These are phyloP conservation scores for Triglochin maritima DNA, from an alignment of 106 monocot genomes.

Conservation along the genomic window DNA sequence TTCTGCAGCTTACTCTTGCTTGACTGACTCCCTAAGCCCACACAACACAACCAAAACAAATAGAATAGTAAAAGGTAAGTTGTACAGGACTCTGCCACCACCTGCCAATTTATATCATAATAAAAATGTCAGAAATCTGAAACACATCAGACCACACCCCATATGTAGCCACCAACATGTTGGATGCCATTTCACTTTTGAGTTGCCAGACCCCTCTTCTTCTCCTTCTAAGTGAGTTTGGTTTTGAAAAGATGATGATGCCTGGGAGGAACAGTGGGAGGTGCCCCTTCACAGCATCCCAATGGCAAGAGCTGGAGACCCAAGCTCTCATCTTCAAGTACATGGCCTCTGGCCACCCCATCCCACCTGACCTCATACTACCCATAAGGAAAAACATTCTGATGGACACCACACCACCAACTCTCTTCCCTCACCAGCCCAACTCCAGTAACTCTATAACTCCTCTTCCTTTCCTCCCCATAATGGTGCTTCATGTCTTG, in stretches of 20 bases:
- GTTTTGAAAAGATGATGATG: not conserved
- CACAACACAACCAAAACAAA: not conserved
- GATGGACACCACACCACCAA: not conserved
- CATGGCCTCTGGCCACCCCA: slow-evolving; percentile 1
- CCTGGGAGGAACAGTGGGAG: not conserved
- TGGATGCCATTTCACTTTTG: not conserved
- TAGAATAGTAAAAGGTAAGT: not conserved
- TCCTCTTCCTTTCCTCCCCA: not conserved
- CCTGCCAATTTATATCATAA: too few species aligned
- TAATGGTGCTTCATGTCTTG: not conserved
- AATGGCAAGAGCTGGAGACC: slow-evolving; percentile 11
- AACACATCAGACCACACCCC: too few species aligned
- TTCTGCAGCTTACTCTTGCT: not conserved
- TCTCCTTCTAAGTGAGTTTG: not conserved
- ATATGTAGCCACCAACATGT: not conserved
- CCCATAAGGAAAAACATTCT: slow-evolving; percentile 1
- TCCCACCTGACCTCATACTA: slow-evolving; percentile 6
- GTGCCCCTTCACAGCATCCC: slow-evolving; percentile 9
- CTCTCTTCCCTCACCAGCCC: slow-evolving; percentile 1
- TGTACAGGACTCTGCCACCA: not conserved
- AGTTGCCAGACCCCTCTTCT: not conserved
- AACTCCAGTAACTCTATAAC: not conserved
- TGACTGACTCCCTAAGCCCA: not conserved
- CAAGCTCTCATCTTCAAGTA: slow-evolving; percentile 15
- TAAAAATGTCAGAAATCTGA: too few species aligned